Evolutionary conservation across 2,329 filamentous ascomycete genomes (phyloP).

Genomic region (Xylogone sp.): DNA sequence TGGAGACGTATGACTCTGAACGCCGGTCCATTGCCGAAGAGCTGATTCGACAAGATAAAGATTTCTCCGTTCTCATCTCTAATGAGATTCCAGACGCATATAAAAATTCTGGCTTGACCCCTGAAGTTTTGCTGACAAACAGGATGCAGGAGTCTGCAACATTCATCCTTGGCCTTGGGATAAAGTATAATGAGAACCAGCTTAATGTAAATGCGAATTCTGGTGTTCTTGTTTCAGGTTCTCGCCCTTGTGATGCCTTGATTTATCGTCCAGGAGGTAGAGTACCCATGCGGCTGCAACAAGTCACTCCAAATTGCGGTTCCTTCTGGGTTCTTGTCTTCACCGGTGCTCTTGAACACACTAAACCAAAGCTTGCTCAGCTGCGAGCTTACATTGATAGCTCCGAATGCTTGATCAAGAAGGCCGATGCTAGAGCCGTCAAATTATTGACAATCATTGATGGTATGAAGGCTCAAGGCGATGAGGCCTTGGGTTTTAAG

Average conservation of each 20-base stretch:
- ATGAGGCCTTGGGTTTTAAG: neutral
- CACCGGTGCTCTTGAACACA: neutral
- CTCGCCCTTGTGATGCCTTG: conserved; percentile 46
- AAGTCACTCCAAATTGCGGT: neutral
- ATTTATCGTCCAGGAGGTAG: neutral
- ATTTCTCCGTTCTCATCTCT: conserved; percentile 8
- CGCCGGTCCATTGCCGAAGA: conserved; percentile 59
- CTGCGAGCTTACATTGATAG: neutral
- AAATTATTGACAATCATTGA: neutral
- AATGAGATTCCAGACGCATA: conserved; percentile 39
- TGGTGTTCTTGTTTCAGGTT: conserved; percentile 44
- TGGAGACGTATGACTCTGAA: conserved; percentile 60
- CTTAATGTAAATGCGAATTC: conserved; percentile 55
- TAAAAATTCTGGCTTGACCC: conserved; percentile 57
- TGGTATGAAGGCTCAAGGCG: neutral
- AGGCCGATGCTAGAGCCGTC: neutral
- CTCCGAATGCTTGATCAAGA: neutral
- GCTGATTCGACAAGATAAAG: conserved; percentile 61
- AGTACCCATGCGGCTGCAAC: neutral
- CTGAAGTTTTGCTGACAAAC: conserved; percentile 60
- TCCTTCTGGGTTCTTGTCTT: neutral
- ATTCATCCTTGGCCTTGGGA: conserved; percentile 71
- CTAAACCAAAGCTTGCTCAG: neutral
- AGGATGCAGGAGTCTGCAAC: conserved; percentile 63
- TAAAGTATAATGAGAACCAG: conserved; percentile 59